Base-by-base conservation (phyloP, 768 basidiomycete species). In the Amanita subjunquillea region DNA sequence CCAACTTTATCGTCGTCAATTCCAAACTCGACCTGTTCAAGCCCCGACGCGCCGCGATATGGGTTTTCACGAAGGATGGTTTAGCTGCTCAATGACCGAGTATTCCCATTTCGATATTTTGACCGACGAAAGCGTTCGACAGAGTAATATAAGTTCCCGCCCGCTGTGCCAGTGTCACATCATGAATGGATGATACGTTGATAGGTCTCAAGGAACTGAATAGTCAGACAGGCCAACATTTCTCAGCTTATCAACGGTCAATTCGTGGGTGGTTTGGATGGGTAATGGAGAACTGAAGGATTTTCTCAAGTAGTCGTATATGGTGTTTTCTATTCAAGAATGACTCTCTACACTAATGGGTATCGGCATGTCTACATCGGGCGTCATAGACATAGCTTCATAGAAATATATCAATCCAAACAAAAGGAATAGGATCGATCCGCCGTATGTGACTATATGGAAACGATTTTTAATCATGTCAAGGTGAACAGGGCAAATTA, bases 181-280 rank as follows among this genome's bases (percentile, higher is more conserved):
- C 17, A 17, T 17, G 17, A 17, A 17, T 17, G 17, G 17, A 17
- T 13, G 12, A 22, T 42, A 17, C 41, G 41, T 10, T 42, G 9
- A 20, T 42, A 81, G 91, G 79, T 62, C 75, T 85, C 50, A 85
- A 85, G 68, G 78, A 73, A 56, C 62, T 91, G 55, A 93, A 93
- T 62, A 17, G 17, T 17, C 17, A 17, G 78, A 92, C 55, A 93
- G 91, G 91, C 91, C 91, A 0, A 95, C 88, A 3, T 91, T 78
- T 70, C 89, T 2, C 89, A 91, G 63, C 72, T 95, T 25, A n/a
- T n/a, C n/a, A n/a, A n/a, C n/a, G n/a, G 95, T 22, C 91, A 97
- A 65, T 76, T 99, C 17, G 83, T 96, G 13, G 95, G 95, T 17
- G 95, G 95, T 3, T 69, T 98, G 48, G 95, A 99, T 64, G 13